Evolutionary conservation across 305 asterid genomes (phyloP).

Genomic region (Petunia hybrid): DNA sequence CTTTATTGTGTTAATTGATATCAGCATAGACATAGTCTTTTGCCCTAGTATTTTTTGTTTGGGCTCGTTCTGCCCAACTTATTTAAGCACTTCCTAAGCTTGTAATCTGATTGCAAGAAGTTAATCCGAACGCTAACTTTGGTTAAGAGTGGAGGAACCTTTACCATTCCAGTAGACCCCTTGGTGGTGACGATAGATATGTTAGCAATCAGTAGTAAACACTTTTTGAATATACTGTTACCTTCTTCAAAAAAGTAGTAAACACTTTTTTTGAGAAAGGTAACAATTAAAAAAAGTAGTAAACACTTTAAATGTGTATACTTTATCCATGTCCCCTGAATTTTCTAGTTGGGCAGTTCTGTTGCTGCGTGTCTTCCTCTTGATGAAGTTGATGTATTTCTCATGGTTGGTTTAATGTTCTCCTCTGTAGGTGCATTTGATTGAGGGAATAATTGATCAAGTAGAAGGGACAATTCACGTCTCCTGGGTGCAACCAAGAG

Average conservation of each 20-base stretch:
- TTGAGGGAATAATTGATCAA: conserved; percentile 80
- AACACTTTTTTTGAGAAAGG: too few species aligned
- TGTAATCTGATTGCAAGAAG: too few species aligned
- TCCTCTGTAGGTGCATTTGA: conserved; percentile 68
- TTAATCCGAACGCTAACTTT: too few species aligned
- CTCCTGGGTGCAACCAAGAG: conserved; percentile 87
- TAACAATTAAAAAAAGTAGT: too few species aligned
- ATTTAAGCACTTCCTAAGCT: not conserved
- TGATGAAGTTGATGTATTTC: not conserved
- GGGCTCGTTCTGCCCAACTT: not conserved
- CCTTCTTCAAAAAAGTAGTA: too few species aligned
- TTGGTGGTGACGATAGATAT: not conserved
- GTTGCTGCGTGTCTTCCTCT: not conserved
- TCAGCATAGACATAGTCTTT: not conserved
- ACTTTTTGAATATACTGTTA: too few species aligned
- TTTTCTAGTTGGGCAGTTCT: not conserved
- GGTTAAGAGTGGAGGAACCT: too few species aligned
- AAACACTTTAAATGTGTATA: not conserved
- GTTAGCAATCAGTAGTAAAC: not conserved
- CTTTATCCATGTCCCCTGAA: not conserved
- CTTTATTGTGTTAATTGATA: conserved; percentile 14
- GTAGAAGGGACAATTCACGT: conserved; percentile 77
- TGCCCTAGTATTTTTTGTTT: not conserved
- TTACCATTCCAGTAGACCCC: too few species aligned
- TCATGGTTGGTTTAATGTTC: not conserved